Base-by-base conservation (phyloP, 805 yeast genomes). In the Candida dajiaensis region DNA sequence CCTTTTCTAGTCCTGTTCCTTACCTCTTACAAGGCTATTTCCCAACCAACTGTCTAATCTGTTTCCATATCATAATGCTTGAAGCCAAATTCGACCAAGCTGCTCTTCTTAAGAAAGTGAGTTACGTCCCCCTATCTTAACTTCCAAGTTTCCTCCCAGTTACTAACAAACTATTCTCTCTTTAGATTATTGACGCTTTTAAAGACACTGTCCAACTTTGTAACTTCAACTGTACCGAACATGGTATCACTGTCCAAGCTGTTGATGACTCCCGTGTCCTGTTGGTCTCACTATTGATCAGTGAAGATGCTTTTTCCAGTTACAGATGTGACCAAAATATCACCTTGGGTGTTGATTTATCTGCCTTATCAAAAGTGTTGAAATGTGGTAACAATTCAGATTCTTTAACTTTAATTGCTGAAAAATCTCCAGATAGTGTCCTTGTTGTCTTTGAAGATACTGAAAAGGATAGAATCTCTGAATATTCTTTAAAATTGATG, bases 61-160 rank as follows among this genome's bases (percentile, higher is more conserved):
- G 15, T 9, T 7, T 29, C 18, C 35, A 33, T 6, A 28, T 22
- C 8, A 65, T 36, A 54, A 94, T 94, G 98, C 81, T 94, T 72
- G 99, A 94, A 80, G 98, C 96, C 56, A 90, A 89, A 74, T 87
- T 94, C 58, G 92, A 85, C 59, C 90, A 89, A 73, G 96, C 98
- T 45, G 77, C 90, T 48, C 78, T 89, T 55, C 80, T 94, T 65
- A 94, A 94, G 71, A 89, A 86, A 68, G 78, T 76, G 59, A 25
- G 74, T 66, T 7, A 8, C 9, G 40, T 19, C 3, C 16, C 13
- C 10, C 15, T 28, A 6, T 38, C 8, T 36, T 15, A n/a, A n/a
- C n/a, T n/a, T n/a, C n/a, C n/a, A n/a, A n/a, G 11, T 12, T 42
- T 23, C 8, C 31, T 31, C 25, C 25, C 25, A 22, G 9, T 22